Evolutionary conservation across 2,329 filamentous ascomycete species (phyloP).

Genomic region (Aureobasidium zeae): DNA sequence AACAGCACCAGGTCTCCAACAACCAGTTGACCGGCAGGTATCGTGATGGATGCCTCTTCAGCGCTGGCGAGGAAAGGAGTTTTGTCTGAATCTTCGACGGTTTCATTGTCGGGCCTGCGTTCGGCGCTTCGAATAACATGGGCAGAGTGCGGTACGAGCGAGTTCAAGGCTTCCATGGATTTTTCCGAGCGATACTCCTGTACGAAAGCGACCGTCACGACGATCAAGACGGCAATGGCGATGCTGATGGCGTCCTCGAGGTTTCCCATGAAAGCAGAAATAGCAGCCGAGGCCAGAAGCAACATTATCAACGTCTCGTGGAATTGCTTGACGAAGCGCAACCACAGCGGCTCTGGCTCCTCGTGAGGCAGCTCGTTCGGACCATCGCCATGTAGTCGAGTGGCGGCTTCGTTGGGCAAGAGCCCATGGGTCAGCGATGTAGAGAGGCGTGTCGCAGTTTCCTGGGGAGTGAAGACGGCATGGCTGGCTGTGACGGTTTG

Average conservation of each 20-base stretch:
- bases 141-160: constrained; percentile 88
- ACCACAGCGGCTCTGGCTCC: constrained; percentile 84
- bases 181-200: constrained; percentile 98
- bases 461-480: constrained; percentile 61
- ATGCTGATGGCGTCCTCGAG: constrained; percentile 94
- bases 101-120: constrained; percentile 17
- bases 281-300: constrained; percentile 76
- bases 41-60: constrained; percentile 68
- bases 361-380: constrained; percentile 93
- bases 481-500: constrained; percentile 42
- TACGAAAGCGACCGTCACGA: constrained; percentile 90
- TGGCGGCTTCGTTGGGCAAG: constrained; percentile 68
- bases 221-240: constrained; percentile 89
- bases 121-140: constrained; percentile 64
- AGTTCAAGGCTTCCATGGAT: constrained; percentile 87
- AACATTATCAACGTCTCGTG: constrained; percentile 90
- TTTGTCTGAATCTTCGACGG: background rate
- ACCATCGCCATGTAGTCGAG: constrained; percentile 70
- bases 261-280: constrained; percentile 87
- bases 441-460: constrained; percentile 66
- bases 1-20: constrained; percentile 90
- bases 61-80: constrained; percentile 47
- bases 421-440: constrained; percentile 81
- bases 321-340: constrained; percentile 93
- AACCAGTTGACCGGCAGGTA: constrained; percentile 79